Base-by-base conservation (phyloP, 208 protist species). In the Acanthamoeba triangularis region DNA sequence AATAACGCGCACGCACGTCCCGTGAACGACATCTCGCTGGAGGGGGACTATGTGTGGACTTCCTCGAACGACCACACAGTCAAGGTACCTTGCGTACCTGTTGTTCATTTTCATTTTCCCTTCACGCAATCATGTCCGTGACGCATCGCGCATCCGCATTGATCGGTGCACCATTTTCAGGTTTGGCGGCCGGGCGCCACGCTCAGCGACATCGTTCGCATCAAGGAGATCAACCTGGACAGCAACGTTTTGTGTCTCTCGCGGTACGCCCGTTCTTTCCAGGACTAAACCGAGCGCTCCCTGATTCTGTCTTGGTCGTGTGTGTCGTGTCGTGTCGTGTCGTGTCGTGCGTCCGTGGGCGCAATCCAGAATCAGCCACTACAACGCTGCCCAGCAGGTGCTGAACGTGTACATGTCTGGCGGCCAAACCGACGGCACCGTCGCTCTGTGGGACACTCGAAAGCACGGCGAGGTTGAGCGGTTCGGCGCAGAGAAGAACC, bases 1-100 rank as follows among this genome's bases (percentile, higher is more conserved):
- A 88, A 88, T 28, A 88, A 88, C 80, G 80, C 80, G 11, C 80
- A 88, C 80, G 80, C 80, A 25, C 80, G 80, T n/a, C 80, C 80
- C n/a, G 25, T 88, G 16, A 88, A 88, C 80, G 80, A 88, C n/a
- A 88, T 88, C 80, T 23, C 52, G 14, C 49, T 88, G 2, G 80
- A 88, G 49, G 80, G 80, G 30, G 80, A 88, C 4, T 88, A 44
- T 25, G 80, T 88, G n/a, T 88, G 80, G 80, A 88, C 80, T 25
- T 88, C 14, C 30, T 88, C 80, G 14, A 88, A 88, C 35, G 80
- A 88, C 49, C 44, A 13, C 14, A 88, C 80, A 30, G 80, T 88
- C 49, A 88, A 88, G 49, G 80, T 63, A 63, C 49, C n/a, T n/a
- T n/a, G 44, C 44, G 11, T 30, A 25, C 16, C 69, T 11, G 4